These are phyloP conservation scores for Ramaria sp. DNA, from an alignment of 768 basidiomycete species.

Conservation along the genomic window DNA sequence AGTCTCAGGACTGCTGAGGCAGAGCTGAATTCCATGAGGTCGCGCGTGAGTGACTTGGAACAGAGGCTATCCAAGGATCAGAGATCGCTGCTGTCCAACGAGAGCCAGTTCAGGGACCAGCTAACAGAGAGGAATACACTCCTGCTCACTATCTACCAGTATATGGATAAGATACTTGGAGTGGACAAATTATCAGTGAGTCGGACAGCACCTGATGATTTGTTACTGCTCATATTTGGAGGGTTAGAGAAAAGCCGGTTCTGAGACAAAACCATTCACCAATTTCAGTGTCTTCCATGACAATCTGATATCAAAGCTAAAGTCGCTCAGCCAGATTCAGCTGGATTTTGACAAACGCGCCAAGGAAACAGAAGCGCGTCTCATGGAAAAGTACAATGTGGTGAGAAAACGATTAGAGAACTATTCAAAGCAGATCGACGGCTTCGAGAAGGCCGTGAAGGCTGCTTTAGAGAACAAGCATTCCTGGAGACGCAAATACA, in stretches of 20 bases:
- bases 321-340: conserved; percentile 75
- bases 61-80: conserved; percentile 74
- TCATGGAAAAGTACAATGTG: conserved; percentile 60
- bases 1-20: conserved; percentile 54
- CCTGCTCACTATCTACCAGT: conserved; percentile 86
- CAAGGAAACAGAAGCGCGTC: conserved; percentile 68
- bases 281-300: conserved; percentile 94
- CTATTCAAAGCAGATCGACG: conserved; percentile 88
- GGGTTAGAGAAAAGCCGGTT: conserved; percentile 60
- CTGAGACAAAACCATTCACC: conserved; percentile 85
- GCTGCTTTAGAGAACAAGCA: conserved; percentile 70
- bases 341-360: conserved; percentile 75
- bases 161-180: conserved; percentile 88
- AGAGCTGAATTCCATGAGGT: conserved; percentile 49
- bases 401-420: conserved; percentile 82
- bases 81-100: conserved; percentile 53
- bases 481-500: conserved; percentile 73
- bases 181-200: conserved; percentile 77
- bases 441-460: conserved; percentile 81
- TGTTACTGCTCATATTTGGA: neutral
- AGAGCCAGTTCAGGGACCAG: conserved; percentile 83
- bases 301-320: conserved; percentile 80
- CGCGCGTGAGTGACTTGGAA: conserved; percentile 67
- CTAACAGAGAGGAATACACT: conserved; percentile 88
- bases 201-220: conserved; percentile 8